Evolutionary conservation across 139 green algal species (phyloP).

Genomic region (Micromonas pusilla): DNA sequence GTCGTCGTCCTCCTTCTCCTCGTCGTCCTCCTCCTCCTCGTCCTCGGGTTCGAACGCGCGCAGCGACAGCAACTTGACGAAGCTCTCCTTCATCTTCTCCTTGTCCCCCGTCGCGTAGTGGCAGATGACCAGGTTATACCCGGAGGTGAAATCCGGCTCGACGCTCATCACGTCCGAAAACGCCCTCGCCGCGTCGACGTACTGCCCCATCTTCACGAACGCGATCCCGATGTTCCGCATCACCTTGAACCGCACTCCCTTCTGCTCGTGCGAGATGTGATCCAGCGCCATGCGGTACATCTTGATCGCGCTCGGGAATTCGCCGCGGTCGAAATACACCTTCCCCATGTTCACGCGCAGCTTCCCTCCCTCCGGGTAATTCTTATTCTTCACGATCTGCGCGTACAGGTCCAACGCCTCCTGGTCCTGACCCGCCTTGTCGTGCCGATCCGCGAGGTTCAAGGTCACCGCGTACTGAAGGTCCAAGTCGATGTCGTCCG

Average conservation of each 20-base stretch:
- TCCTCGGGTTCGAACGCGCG: conserved; percentile 35
- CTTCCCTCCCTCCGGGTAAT: conserved; percentile 36
- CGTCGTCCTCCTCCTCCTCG: conserved; percentile 32
- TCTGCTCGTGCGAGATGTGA: conserved; percentile 52
- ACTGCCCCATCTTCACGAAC: conserved; percentile 72
- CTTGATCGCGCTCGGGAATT: conserved; percentile 59
- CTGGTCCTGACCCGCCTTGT: conserved; percentile 53
- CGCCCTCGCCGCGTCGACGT: conserved; percentile 60
- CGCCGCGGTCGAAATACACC: conserved; percentile 64
- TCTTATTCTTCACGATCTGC: conserved; percentile 60
- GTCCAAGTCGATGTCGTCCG: conserved; percentile 62
- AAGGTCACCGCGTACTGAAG: conserved; percentile 55
- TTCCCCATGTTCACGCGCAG: conserved; percentile 85
- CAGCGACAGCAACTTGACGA: conserved; percentile 53
- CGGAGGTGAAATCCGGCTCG: conserved; percentile 59
- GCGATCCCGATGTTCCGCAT: conserved; percentile 75
- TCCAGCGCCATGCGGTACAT: conserved; percentile 82
- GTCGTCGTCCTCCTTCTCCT: conserved; percentile 25
- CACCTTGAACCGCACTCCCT: conserved; percentile 56
- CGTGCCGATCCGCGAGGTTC: conserved; percentile 43
- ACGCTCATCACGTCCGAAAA: conserved; percentile 62
- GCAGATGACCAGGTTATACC: conserved; percentile 76
- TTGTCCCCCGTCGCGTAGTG: conserved; percentile 63
- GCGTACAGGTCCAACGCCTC: conserved; percentile 70
- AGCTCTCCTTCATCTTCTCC: conserved; percentile 66